Base-by-base conservation (phyloP, 2,329 filamentous ascomycete species). In the Escovopsis sp. region DNA sequence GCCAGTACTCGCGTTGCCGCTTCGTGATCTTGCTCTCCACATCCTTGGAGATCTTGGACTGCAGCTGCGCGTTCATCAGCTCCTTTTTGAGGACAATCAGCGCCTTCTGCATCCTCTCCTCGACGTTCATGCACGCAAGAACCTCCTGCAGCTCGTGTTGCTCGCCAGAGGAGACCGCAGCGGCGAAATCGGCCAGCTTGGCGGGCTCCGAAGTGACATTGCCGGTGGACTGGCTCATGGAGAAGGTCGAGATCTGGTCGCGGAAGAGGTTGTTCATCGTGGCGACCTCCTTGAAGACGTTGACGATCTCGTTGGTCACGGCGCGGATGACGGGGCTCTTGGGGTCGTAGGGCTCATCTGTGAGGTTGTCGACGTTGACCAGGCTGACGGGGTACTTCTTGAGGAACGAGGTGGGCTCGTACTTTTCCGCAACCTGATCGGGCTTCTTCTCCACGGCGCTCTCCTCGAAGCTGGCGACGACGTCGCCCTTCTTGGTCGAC, bases 21-120 rank as follows among this genome's bases (percentile, higher is more conserved):
- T 98, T 96, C 54, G 88, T 88, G 42, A 98, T 96, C 65, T 94
- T 95, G 56, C 77, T 86, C 61, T 96, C 91, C 15, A 98, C 93
- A 57, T 98, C 91, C 65, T 95, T 95, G 45, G 84, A 86, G 45
- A 98, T 96, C 69, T 96, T 98, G 44, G 85, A 89, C 60, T 95
- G 89, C 28, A 98, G 69, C 59, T 96, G 85, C 0, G 91, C 91
- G 53, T 96, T 98, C 83, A 96, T 94, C 42, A 95, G 75, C 65
- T 98, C 91, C 62, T 95, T 96, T 68, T 98, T 98, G 51, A 98
- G 70, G 2, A 96, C 85, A 36, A 89, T 77, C 3, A 98, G 68
- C 0, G 89, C 85, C 63, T 95, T 96, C 53, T 87, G 83, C 62
- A 98, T 75, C 48, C 93, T 77, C 53, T 94, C 83, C 60, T 96